Evolutionary conservation across 257 asterid species (phyloP), one percentile per base, ranked within the genome.

Genomic region (Solanum medicagineum): DNA sequence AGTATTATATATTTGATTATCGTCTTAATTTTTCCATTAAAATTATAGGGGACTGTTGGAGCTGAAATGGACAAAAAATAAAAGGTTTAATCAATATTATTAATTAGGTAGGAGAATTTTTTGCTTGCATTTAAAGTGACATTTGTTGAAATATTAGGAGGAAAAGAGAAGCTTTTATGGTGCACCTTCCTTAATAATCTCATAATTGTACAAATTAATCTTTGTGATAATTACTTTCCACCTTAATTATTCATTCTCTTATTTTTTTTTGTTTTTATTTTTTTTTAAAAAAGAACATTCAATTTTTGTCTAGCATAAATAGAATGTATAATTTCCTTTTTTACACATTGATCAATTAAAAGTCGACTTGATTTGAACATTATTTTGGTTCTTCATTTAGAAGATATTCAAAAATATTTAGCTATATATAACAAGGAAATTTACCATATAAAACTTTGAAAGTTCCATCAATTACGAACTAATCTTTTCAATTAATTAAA

Each of bases 51-150:
- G 20, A 73, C 15, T 73, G 40, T 73, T 45, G 56, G 81, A 73
- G 56, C 36, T 73, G 56, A 73, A 73, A 42, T 71, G 32, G 24
- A 70, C 13, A 8, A 24, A 8, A 51, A 51, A 26, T 15, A 24
- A 53, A 51, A 79, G 17, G 83, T 79, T 29, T 24, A 10, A 4
- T 77, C n/a, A 75, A n/a, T 75, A 86, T 90, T 83, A 89, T 84
- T 92, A 81, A 92, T 86, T 87, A 69, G 87, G 87, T 83, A 24
- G 80, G 81, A 71, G 54, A 66, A 69, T 69, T 80, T 85, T 85
- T 89, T 86, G 90, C 92, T 92, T 91, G 87, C 88, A 89, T 86
- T 87, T 51, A 88, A 89, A 91, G 92, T 83, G 70, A 87, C 32
- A 84, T 84, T 79, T 51, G 63, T 79, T 79, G 49, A 77, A 26